These are phyloP conservation scores for Paraurostyla sp. DNA, from an alignment of 73 alveolate genomes.

Conservation along the genomic window DNA sequence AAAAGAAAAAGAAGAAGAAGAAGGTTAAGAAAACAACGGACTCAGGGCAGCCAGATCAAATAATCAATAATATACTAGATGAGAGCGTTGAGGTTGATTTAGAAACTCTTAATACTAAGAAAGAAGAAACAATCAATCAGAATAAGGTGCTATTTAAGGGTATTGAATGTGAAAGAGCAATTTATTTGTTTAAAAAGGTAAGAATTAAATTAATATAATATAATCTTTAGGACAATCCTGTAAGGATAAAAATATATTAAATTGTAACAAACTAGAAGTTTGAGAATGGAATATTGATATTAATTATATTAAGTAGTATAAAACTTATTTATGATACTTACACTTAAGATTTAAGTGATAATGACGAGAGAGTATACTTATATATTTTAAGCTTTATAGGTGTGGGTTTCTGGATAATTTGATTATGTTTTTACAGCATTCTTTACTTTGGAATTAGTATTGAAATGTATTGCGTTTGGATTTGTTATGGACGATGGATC, in stretches of 20 bases:
- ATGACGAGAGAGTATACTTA: constrained; percentile 67
- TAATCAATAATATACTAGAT: constrained; percentile 14
- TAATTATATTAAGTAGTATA: constrained; percentile 83
- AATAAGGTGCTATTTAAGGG: constrained; percentile 75
- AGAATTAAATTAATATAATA: constrained; percentile 81
- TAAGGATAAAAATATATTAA: constrained; percentile 82
- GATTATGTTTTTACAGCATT: constrained; percentile 88
- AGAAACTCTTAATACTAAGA: constrained; percentile 13
- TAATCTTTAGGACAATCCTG: constrained; percentile 69
- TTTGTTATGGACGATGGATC: constrained; percentile 90
- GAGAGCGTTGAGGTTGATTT: constrained; percentile 52
- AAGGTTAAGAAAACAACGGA: neutral
- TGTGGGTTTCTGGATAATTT: constrained; percentile 38
- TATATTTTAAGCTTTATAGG: neutral
- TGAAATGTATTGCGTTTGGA: constrained; percentile 93
- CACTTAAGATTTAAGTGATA: constrained; percentile 5
- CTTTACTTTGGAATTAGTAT: constrained; percentile 86
- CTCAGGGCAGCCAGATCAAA: neutral
- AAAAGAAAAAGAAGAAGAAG: constrained; percentile 2
- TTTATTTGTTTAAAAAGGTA: constrained; percentile 83
- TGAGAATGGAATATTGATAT: constrained; percentile 82
- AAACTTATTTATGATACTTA: constrained; percentile 94
- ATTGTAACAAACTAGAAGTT: constrained; percentile 74
- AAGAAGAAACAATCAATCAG: neutral
- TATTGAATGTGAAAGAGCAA: constrained; percentile 85